phyloP scores from a whole-genome alignment of 768 basidiomycete genomes.

The Mycena capillaripes region DNA sequence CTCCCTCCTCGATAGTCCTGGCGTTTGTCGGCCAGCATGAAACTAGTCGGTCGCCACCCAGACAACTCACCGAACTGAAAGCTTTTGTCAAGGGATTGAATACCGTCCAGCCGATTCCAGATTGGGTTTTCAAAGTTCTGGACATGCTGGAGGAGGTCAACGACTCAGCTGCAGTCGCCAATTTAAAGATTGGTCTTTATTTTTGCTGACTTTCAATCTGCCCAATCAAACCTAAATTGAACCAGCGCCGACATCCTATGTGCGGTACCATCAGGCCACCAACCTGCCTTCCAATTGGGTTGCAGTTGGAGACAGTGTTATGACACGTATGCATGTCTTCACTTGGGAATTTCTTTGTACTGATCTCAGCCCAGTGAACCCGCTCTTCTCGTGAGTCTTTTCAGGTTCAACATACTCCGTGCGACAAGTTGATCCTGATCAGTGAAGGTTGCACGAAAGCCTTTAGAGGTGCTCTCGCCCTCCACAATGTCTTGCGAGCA shows the following conservation, averaged over 20 bases:
- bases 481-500: slow-evolving; percentile 21
- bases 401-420: neutral
- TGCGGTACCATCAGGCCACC: slow-evolving; percentile 43
- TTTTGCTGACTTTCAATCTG: neutral
- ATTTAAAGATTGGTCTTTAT: slow-evolving; percentile 15
- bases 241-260: slow-evolving; percentile 40
- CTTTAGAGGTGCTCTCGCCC: slow-evolving; percentile 13
- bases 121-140: slow-evolving; percentile 44
- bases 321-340: slow-evolving; percentile 33
- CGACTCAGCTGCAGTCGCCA: slow-evolving; percentile 28
- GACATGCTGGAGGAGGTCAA: slow-evolving; percentile 45
- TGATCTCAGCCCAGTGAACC: slow-evolving; percentile 19
- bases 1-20: slow-evolving; percentile 29
- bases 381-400: slow-evolving; percentile 28
- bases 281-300: slow-evolving; percentile 50
- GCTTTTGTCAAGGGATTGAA: slow-evolving; percentile 27
- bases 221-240: neutral
- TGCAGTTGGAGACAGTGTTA: slow-evolving; percentile 51
- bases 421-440: neutral
- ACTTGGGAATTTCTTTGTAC: neutral
- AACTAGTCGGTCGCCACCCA: slow-evolving; percentile 19
- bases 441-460: slow-evolving; percentile 33
- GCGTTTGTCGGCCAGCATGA: slow-evolving; percentile 31
- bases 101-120: slow-evolving; percentile 39
- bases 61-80: slow-evolving; percentile 35